phyloP scores from a whole-genome alignment of 208 protist species.

The Trypanosoma mega region DNA sequence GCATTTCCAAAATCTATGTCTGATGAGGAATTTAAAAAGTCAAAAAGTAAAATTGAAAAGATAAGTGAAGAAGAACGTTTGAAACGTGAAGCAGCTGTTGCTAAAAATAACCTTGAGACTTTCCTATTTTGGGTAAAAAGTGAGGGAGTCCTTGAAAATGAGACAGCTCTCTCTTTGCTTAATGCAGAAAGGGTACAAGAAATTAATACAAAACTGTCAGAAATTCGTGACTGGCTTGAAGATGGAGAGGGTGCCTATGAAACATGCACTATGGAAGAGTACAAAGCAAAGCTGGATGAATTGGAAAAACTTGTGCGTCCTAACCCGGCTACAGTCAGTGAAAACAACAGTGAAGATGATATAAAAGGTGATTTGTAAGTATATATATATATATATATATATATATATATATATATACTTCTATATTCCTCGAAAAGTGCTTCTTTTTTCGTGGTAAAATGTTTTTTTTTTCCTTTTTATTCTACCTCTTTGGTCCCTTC shows the following conservation, averaged over 20 bases:
- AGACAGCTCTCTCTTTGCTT: slow-evolving; percentile 16
- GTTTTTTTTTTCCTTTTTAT: too few relatives aligned
- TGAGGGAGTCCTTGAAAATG: slow-evolving; percentile 64
- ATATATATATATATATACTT: not conserved
- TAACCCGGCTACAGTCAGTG: slow-evolving; percentile 1
- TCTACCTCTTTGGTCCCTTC: too few relatives aligned
- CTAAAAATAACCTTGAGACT: slow-evolving; percentile 84
- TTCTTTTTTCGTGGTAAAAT: slow-evolving; percentile 3
- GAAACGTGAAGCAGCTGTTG: slow-evolving; percentile 52
- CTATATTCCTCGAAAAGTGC: not conserved
- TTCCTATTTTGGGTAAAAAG: slow-evolving; percentile 78
- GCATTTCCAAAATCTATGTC: slow-evolving; percentile 34
- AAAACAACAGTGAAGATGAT: slow-evolving; percentile 9
- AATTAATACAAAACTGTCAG: slow-evolving; percentile 29
- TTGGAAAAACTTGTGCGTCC: slow-evolving; percentile 46
- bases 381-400: slow-evolving; percentile 1
- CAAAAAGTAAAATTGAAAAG: slow-evolving; percentile 35
- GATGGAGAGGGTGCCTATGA: slow-evolving; percentile 69
- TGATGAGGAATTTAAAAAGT: slow-evolving; percentile 29
- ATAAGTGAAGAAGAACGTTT: slow-evolving; percentile 56
- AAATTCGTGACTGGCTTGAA: slow-evolving; percentile 69
- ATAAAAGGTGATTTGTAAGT: slow-evolving; percentile 37
- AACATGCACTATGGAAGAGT: slow-evolving; percentile 46
- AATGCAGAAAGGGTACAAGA: slow-evolving; percentile 29
- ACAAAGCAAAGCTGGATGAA: slow-evolving; percentile 39